Evolutionary conservation across 768 basidiomycete genomes (phyloP), one percentile per base, ranked within the genome.

Genomic region (Lactifluus rugatus): DNA sequence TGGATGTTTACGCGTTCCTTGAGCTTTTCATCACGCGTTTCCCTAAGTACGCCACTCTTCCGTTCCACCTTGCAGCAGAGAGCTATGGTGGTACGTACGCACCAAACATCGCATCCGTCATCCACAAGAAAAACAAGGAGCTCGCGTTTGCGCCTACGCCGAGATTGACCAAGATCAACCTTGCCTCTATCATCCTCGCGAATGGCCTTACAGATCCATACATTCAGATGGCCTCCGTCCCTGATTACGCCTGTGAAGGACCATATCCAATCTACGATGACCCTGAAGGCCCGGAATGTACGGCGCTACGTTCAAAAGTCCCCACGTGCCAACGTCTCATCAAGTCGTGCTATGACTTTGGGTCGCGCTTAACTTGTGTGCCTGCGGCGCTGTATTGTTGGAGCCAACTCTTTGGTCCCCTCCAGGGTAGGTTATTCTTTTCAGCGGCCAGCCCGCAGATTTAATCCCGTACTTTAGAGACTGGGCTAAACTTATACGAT

Each of bases 401-500:
- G 66, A 75, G 76, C 34, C 87, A 89, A 68, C 70, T 94, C 13
- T 81, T 81, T 59, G 81, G 74, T 6, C 84, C 87, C 19, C 73
- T 94, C 17, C 79, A 85, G 69, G 79, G 87, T 88, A 66, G 52
- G 84, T 76, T 37, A 26, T 31, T 31, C 9, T 13, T 25, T 9
- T 7, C 19, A 5, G 17, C 10, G 4, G 21, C 21, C 0, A 10
- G 0, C 13, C 48, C n/a, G 21, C 28, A 42, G 39, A 25, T 47
- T 57, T 49, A 47, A 16, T 19, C 34, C 23, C 41, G 47, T 32
- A 31, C 26, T 41, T 59, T 39, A 87, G 83, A 85, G 70, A 74
- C 77, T n/a, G 88, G 87, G 2, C 69, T 85, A 48, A 98, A 97
- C 72, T 84, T 89, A 9, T 98, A 97, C 70, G 94, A 97, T 66